Base-by-base conservation (phyloP, 2,329 filamentous ascomycete genomes). In the Lizonia empirigonia region DNA sequence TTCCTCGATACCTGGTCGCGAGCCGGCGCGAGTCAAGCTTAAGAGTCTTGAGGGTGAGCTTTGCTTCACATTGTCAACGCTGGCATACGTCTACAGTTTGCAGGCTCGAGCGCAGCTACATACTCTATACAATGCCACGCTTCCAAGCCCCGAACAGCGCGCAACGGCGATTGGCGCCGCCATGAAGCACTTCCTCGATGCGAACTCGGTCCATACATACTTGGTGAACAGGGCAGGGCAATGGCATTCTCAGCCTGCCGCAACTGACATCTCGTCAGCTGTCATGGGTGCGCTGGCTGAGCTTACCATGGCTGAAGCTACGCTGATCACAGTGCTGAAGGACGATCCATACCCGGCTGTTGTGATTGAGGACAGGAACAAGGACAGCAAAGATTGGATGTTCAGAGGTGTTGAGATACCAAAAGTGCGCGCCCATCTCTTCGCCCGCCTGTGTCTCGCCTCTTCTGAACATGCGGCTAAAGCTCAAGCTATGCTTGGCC, bases 311-410 rank as follows among this genome's bases (percentile, higher is more conserved):
- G 91, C 92, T 2, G 93, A 97, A 74, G 92, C 92, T 0, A 97
- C 92, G 0, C 81, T 97, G 1, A 82, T 97, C 1, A 91, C 91
- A 0, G 91, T 97, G 1, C 73, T 96, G 40, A 97, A 97, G 64
- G 93, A 97, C 68, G 94, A 99, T 66, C 91, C 93, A 0, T 97
- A 97, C 67, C 88, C 93, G 1, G 86, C 88, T 1, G 83, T 87
- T 6, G 87, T 96, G 2, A 85, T 91, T 1, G 90, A 96, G 64
- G 85, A 87, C 49, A 83, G 92, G 38, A 95, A 96, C 68, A 84
- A 87, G 44, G 85, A 87, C 60, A 91, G 92, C 71, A 91, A 84
- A 55, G 93, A 97, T 60, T 99, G 93, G 93, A 97, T 97, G 91
- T 95, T 94, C 72, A 90, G 89, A 64, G 84, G 91, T 0, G 91